Evolutionary conservation across 306 rosid genomes (phyloP), one percentile per base, ranked within the genome.

Genomic region (Hylodesmum podocarpum): DNA sequence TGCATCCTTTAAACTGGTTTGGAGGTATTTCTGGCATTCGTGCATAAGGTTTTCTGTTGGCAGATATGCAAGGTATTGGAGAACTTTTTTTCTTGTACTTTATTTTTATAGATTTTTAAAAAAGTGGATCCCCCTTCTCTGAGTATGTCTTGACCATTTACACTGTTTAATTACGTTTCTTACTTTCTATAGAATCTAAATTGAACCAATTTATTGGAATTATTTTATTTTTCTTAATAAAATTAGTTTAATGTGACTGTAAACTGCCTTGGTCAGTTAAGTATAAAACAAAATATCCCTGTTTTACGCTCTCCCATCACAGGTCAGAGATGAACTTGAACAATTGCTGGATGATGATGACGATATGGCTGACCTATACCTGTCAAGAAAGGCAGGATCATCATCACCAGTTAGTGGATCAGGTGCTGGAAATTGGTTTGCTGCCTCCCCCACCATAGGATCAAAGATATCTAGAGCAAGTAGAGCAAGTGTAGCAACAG

Each of bases 311-410:
- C 50, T 41, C 88, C 87, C 36, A 73, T 85, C 46, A 82, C 66
- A 84, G 88, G 88, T 84, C 57, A 87, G 97, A 83, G 99, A 95
- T 62, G 99, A 90, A 70, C 97, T 92, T 44, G 99, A 92, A 66
- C 99, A 95, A 82, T 86, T 95, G 75, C 88, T 90, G 78, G 97
- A 92, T 59, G 99, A 95, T 50, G 99, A 95, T 0, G 99, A 92
- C 28, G 97, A 95, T 76, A 92, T 92, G 99, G 97, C 99, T 36
- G 99, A 92, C 72, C 96, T 95, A 31, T 95, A 95, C 88, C 84
- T 95, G 79, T 88, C 97, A 39, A 90, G 99, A 88, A 95, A 95
- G 74, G 86, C 82, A 3, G 84, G 89, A 49, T 73, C 89, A 61
- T 79, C 92, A 78, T 90, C 97, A 47, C 97, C 97, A 41, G 85